Base-by-base conservation (phyloP, 2,329 filamentous ascomycete genomes). In the Ascochyta rabiei region DNA sequence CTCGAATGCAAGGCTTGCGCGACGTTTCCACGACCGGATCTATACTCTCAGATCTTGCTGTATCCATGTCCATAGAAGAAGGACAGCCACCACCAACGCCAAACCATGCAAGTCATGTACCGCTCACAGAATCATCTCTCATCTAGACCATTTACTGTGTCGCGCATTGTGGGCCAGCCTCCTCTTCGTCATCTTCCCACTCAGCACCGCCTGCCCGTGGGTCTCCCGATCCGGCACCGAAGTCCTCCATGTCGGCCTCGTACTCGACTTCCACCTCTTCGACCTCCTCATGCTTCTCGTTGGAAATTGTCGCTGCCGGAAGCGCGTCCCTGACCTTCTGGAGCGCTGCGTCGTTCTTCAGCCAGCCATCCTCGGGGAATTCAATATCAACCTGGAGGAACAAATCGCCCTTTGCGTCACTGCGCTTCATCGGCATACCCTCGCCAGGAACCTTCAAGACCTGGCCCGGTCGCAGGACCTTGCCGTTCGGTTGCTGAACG, bases 341-440 rank as follows among this genome's bases (percentile, higher is more conserved):
- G 55, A 93, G 84, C 0, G 86, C 82, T 12, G 84, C 83, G n/a
- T 91, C 85, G 52, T 89, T 71, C 55, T 78, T 77, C 53, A 93
- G 80, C 91, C 92, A 98, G 23, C 87, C 89, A 66, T 93, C 87
- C 65, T 93, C 86, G 2, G 95, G 95, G 79, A 98, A 98, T 49
- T 91, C 84, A 59, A 99, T 84, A 67, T 95, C 88, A 61, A 97
- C 88, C 33, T 89, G 80, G 37, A 99, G 81, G 76, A 93, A 99
- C 16, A 99, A 80, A 69, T 98, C 92, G 38, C 95, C 95, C 72
- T 86, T 91, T 4, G 79, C 71, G 34, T 99, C 95, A 60, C 88
- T 90, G 53, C 88, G 87, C 82, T 97, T 97, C 65, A 88, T 76
- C 2, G 95, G 95, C 95, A 99, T 99, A 56, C 95, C 95, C 79